Conservation (phyloP, 1,284 basidiomycete genomes). For the Rhizopogon parksii region DNA sequence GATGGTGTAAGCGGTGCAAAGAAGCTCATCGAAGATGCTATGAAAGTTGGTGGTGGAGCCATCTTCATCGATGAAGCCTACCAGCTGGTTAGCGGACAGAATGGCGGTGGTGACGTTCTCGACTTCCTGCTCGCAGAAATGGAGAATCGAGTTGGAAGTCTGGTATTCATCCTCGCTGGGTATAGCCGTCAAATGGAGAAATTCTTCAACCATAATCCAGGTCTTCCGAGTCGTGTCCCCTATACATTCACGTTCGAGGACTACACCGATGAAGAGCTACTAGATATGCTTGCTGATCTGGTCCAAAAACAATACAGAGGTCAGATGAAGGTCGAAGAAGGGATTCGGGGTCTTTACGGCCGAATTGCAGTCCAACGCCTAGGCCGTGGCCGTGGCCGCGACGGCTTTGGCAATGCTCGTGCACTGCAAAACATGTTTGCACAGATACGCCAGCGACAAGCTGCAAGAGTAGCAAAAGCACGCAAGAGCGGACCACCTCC, state of each 20-base stretch:
- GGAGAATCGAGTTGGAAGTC: conserved; percentile 51
- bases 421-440: conserved; percentile 46
- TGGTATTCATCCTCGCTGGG: conserved; percentile 58
- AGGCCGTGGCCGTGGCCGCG: conserved; percentile 43
- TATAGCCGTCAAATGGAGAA: conserved; percentile 59
- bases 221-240: conserved; percentile 50
- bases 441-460: conserved; percentile 42
- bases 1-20: conserved; percentile 43
- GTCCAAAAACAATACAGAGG: conserved; percentile 37
- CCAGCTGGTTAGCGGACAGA: conserved; percentile 40
- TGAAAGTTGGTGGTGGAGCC: conserved; percentile 45
- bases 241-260: conserved; percentile 46
- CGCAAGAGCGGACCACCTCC: conserved; percentile 32
- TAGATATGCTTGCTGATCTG: conserved; percentile 38
- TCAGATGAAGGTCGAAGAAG: conserved; percentile 44
- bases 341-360: conserved; percentile 40
- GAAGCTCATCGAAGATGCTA: conserved; percentile 37
- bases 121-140: conserved; percentile 59
- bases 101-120: conserved; percentile 43
- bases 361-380: conserved; percentile 45
- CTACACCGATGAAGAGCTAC: conserved; percentile 44
- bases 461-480: conserved; percentile 34
- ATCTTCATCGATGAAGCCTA: conserved; percentile 61
- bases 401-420: conserved; percentile 61
- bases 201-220: conserved; percentile 62